These are phyloP conservation scores for Phytophthora litchii DNA, from an alignment of 352 stramenopile genomes.

Conservation along the genomic window DNA sequence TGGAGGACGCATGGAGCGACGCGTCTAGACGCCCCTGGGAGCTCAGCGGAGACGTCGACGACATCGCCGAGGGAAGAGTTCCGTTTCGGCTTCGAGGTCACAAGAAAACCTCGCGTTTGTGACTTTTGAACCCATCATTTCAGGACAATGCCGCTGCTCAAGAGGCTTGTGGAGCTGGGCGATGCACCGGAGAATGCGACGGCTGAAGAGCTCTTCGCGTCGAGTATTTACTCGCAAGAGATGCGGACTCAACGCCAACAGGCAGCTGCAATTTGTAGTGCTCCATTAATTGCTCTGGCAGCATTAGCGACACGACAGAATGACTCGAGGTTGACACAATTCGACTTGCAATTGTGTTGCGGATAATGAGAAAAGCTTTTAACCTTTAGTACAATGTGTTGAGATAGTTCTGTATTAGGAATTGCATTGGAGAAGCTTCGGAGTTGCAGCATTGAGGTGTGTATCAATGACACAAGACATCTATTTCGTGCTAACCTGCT, in stretches of 20 bases:
- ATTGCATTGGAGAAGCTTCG: constrained; percentile 2
- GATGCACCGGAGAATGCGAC: constrained; percentile 26
- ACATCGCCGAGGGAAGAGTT: constrained; percentile 29
- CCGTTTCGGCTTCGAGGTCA: constrained; percentile 23
- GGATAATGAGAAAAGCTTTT: neutral
- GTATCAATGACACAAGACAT: neutral
- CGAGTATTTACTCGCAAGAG: constrained; percentile 49
- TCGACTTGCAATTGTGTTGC: neutral
- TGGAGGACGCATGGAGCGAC: neutral
- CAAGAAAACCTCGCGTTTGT: constrained; percentile 13
- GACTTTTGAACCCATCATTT: constrained; percentile 19
- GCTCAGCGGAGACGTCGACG: constrained; percentile 31
- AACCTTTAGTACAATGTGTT: constrained; percentile 6
- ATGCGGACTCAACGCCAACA: constrained; percentile 29
- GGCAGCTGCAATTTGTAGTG: constrained; percentile 46
- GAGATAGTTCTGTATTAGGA: constrained; percentile 12
- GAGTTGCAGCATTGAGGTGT: constrained; percentile 27
- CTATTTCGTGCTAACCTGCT: constrained; percentile 2
- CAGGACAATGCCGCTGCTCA: constrained; percentile 50
- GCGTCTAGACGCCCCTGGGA: constrained; percentile 16
- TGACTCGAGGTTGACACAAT: constrained; percentile 11
- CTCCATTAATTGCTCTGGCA: constrained; percentile 40
- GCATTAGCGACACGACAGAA: constrained; percentile 13
- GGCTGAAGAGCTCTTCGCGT: constrained; percentile 57
- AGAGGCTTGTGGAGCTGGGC: constrained; percentile 31